Evolutionary conservation across 1,284 basidiomycete genomes (phyloP), one percentile per base, ranked within the genome.

Genomic region (Termitomyces sp.): DNA sequence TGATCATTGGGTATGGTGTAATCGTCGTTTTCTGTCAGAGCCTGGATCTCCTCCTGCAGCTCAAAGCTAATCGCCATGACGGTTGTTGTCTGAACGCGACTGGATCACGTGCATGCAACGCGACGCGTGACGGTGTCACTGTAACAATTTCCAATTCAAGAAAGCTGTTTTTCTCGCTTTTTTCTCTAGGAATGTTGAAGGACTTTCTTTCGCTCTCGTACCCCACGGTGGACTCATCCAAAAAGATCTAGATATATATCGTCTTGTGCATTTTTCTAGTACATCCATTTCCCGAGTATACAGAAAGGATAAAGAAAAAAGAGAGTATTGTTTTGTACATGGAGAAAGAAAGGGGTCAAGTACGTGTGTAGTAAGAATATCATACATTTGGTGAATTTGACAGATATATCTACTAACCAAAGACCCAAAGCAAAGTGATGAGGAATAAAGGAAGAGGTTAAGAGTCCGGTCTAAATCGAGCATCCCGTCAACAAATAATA

Each of bases 21-120:
- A 43, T 72, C 72, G 2, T 76, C 73, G 0, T 77, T 64, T 57
- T 88, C 83, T 53, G 78, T 76, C 16, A 90, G 72, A 31, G 77
- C 72, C 56, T 86, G 80, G 3, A 88, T 71, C 68, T 90, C 84
- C 60, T 90, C 88, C 67, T 86, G 85, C 9, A 93, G 79, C 62
- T 88, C 86, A 69, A 91, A 91, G 30, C 56, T 58, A 44, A 57
- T 45, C 35, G 56, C 43, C 56, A 60, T 60, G 39, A 52, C 38
- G 31, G 54, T 53, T 48, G 43, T 49, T 34, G 28, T 6, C n/a
- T 16, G 3, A 37, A 48, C 46, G 46, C 46, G 46, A 39, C 37
- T 31, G 35, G 16, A 24, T 48, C 46, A 48, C 46, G 46, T 48
- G 46, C 19, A 14, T 6, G 21, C 18, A 37, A 39, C 46, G 46